Base-by-base conservation (phyloP, 768 basidiomycete genomes). In the Termitomyces eurrhizus region DNA sequence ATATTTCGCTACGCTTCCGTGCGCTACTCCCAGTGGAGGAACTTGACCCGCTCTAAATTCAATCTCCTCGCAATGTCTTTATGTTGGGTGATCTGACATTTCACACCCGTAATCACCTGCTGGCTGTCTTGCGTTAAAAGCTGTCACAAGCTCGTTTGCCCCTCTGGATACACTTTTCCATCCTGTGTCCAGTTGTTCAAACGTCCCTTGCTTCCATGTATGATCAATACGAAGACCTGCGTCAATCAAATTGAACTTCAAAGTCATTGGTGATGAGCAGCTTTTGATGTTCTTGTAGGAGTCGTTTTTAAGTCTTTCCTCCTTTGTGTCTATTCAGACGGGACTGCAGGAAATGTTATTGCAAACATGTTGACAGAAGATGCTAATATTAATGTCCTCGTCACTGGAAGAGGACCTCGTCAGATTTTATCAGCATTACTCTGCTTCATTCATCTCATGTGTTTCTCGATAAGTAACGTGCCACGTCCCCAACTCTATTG, bases 401-500 rank as follows among this genome's bases (percentile, higher is more conserved):
- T 39, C 16, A 39, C 39, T 26, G 52, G 39, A 53, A 53, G 52
- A 5, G 52, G 37, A 37, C 52, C 36, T 16, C 52, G 52, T 53
- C 7, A 53, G 52, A 32, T 36, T 33, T 53, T 42, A 18, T 33
- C 21, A 33, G 36, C 7, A 11, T 33, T 46, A 3, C n/a, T 36
- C 16, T 45, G 24, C 2, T 32, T 33, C 9, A 48, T 24, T 26
- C 18, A 21, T 56, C 46, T 51, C 42, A 49, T 53, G 24, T 52
- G 32, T 16, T n/a, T 12, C 9, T 33, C 33, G 21, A 29, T 41
- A 37, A 70, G 69, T 13, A 64, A 68, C 54, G 59, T 63, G 49
- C 66, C 66, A 60, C 33, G 65, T 68, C 9, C 52, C 68, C n/a
- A 49, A 68, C 18, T 58, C 64, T 4, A 61, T 61, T 29, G 63